Conservation (phyloP, 2,329 filamentous ascomycete species). For the Colletotrichum sp. region DNA sequence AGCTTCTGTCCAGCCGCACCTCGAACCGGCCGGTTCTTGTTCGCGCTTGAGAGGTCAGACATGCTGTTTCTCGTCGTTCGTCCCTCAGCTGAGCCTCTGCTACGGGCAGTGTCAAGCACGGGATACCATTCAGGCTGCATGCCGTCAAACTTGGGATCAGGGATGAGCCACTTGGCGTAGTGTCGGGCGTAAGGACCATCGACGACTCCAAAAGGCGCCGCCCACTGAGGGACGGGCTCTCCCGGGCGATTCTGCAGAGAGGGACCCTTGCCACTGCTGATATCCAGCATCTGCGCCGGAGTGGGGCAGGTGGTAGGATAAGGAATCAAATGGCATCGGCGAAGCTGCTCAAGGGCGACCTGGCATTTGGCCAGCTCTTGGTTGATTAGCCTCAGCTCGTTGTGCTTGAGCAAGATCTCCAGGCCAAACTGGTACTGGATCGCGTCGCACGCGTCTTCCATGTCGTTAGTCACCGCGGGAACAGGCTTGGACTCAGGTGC, state of each 20-base stretch:
- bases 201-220: slow-evolving; percentile 86
- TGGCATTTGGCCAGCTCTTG: slow-evolving; percentile 97
- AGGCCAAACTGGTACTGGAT: slow-evolving; percentile 89
- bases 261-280: slow-evolving; percentile 77
- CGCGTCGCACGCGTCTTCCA: slow-evolving; percentile 68
- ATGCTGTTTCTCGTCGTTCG: slow-evolving; percentile 81
- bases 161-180: slow-evolving; percentile 94
- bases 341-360: slow-evolving; percentile 88
- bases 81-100: slow-evolving; percentile 65
- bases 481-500: slow-evolving; percentile 17
- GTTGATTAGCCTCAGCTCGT: slow-evolving; percentile 91
- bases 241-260: slow-evolving; percentile 67
- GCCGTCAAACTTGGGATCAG: slow-evolving; percentile 86
- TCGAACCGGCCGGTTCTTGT: slow-evolving; percentile 56
- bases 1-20: slow-evolving; percentile 65
- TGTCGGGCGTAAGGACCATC: slow-evolving; percentile 94
- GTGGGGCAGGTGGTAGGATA: slow-evolving; percentile 77
- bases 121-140: slow-evolving; percentile 52
- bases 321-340: slow-evolving; percentile 89
- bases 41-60: slow-evolving; percentile 53
- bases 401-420: slow-evolving; percentile 92
- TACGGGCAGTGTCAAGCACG: slow-evolving; percentile 43
- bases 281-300: slow-evolving; percentile 70
- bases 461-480: slow-evolving; percentile 27
- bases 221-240: slow-evolving; percentile 74